Base-by-base conservation (phyloP, 225 moss, liverwort and hornwort genomes). In the Polytrichum formosum region DNA sequence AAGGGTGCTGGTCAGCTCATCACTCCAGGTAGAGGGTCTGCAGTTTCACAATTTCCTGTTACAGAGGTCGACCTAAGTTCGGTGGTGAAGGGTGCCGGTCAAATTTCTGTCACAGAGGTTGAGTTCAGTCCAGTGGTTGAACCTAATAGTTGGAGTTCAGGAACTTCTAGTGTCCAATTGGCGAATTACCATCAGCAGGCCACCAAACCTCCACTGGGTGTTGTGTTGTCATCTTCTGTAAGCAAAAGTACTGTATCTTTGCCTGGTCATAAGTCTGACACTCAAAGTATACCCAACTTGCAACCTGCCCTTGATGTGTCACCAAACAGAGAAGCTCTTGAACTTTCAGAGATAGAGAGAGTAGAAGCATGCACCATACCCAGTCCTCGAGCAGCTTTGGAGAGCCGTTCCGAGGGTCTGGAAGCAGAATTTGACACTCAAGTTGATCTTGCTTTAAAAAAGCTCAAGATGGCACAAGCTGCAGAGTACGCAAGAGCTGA, bases 401-500 rank as follows among this genome's bases (percentile, higher is more conserved):
- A 73, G 18, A 63, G 55, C 46, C 70, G 77, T 1, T 67, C 79
- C n/a, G 69, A 75, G 23, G 67, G 78, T 66, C 64, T 90, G 68
- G 82, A 87, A 55, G 73, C 66, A 19, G 72, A 89, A 30, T 80
- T 74, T 75, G 80, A 87, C 54, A 72, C 73, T 74, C 76, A 85
- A 56, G 73, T 91, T 28, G 75, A 71, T 7, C 70, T 28, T 63
- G 87, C 81, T 19, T 72, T 89, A 63, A 69, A 74, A 55, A 83
- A 87, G 72, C 78, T 93, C 53, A 76, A 75, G 67, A 67, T 63
- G 67, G 67, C 87, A 54, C 90, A 90, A 72, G 88, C 77, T 64
- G 83, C 78, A 29, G 90, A 93, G 75, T 90, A 79, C 67, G 68
- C 70, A 19, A 53, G 63, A 16, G 90, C 90, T 8, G 76, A 83